Evolutionary conservation across 768 basidiomycete genomes (phyloP).

Genomic region (Dacryopinax primogenitus): DNA sequence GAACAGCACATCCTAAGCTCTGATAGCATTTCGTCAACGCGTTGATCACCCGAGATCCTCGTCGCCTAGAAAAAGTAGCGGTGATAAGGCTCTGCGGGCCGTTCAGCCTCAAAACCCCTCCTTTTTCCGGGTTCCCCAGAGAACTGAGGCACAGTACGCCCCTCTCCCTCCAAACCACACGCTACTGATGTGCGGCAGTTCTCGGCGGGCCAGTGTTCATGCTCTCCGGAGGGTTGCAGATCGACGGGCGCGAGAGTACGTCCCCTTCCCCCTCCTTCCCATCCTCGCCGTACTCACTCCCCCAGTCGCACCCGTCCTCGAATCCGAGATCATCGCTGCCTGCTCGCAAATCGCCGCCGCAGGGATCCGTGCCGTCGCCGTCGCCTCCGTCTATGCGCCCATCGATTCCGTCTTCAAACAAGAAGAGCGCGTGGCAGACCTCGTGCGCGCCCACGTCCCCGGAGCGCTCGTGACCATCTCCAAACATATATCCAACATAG

Average conservation of each 20-base stretch:
- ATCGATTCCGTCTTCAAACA: constrained; percentile 14
- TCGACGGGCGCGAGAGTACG: background rate
- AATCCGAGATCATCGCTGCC: background rate
- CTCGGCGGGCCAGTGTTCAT: background rate
- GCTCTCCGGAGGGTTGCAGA: background rate
- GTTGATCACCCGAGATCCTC: constrained; percentile 42
- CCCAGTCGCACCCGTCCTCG: background rate
- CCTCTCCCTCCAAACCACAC: background rate
- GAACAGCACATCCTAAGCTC: too few relatives aligned
- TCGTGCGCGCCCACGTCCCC: constrained; percentile 11
- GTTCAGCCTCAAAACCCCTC: constrained; percentile 41
- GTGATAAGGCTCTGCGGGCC: constrained; percentile 52
- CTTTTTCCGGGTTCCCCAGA: constrained; percentile 41
- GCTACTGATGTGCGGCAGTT: too few relatives aligned
- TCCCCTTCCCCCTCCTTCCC: background rate
- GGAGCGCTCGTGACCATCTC: background rate
- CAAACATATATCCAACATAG: constrained; percentile 29
- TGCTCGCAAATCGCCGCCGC: background rate
- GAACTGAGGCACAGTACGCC: constrained; percentile 21
- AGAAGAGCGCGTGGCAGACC: constrained; percentile 11
- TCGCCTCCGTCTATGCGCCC: constrained; percentile 10
- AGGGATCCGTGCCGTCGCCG: constrained; percentile 13
- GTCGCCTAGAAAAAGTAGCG: constrained; percentile 45
- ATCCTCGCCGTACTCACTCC: background rate
- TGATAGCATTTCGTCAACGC: constrained; percentile 49